A percentile compares a stretch with the other conserved stretches of the same genome.
These are phyloP conservation scores for Fusarium verrucosum DNA, from an alignment of 2,329 filamentous ascomycete species.

Conservation along the genomic window DNA sequence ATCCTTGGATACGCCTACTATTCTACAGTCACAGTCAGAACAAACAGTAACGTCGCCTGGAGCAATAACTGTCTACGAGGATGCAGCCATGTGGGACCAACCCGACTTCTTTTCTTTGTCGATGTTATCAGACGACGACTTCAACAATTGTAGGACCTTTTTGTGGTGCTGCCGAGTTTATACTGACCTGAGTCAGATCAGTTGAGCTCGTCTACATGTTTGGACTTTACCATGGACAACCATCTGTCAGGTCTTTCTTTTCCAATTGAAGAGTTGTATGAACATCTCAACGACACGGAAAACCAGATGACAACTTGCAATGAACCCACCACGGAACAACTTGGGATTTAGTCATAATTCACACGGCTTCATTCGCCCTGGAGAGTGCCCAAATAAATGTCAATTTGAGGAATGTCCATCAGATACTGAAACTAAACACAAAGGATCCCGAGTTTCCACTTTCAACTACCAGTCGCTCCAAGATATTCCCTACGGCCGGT, in stretches of 20 bases:
- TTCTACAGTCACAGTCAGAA: not conserved
- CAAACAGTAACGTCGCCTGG: not conserved
- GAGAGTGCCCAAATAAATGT: not conserved
- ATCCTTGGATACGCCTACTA: not conserved
- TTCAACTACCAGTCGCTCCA: not conserved
- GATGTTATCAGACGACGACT: not conserved
- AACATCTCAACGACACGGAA: not conserved
- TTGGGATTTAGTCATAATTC: no score
- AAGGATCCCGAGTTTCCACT: not conserved
- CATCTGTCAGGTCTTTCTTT: not conserved
- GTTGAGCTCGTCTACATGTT: not conserved
- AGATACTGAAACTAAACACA: not conserved
- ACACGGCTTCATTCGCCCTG: not conserved
- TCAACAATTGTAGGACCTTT: not conserved
- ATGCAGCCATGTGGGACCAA: not conserved
- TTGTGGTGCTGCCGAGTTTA: not conserved
- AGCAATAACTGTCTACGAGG: not conserved
- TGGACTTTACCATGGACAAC: not conserved
- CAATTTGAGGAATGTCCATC: not conserved
- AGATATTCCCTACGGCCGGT: conserved; percentile 29
- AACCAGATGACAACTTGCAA: not conserved
- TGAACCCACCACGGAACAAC: no score
- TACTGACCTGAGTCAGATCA: not conserved
- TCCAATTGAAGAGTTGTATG: not conserved
- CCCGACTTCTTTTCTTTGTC: not conserved